A percentile compares a stretch with the other conserved stretches of the same genome.
These are phyloP conservation scores for Sedum album DNA, from an alignment of 164 flowering plant genomes.

Conservation along the genomic window DNA sequence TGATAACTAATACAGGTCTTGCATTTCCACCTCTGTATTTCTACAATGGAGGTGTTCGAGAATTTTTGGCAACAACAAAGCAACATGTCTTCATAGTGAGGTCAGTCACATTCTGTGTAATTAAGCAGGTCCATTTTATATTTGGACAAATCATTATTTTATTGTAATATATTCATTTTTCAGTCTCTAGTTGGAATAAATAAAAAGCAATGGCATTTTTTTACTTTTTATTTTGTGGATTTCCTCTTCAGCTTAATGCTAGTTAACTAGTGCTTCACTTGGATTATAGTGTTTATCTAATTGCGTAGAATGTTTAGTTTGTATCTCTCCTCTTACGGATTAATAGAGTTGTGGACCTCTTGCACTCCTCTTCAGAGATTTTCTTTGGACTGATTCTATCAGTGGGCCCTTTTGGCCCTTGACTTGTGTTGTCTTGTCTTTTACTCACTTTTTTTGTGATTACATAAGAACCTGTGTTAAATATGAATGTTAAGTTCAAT, in stretches of 20 bases:
- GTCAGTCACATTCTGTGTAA: constrained; percentile 26
- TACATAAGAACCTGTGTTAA: not conserved
- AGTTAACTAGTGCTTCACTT: not conserved
- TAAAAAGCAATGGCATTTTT: not conserved
- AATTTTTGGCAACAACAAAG: constrained; percentile 79
- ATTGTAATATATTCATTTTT: not conserved
- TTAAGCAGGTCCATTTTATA: not conserved
- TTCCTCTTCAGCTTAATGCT: not conserved
- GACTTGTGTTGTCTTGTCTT: not conserved
- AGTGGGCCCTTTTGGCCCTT: not conserved
- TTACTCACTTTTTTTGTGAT: not conserved
- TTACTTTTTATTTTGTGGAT: not conserved
- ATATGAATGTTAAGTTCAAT: not conserved
- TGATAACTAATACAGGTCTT: constrained; percentile 50
- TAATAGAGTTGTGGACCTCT: not conserved
- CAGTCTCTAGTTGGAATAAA: not conserved
- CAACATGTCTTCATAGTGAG: constrained; percentile 78
- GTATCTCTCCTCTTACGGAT: not conserved
- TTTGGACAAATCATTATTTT: not conserved
- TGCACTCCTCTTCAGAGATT: not conserved
- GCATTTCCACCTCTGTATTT: constrained; percentile 96
- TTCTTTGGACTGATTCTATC: not conserved
- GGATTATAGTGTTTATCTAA: not conserved
- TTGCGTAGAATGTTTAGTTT: not conserved
- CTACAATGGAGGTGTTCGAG: constrained; percentile 93